Evolutionary conservation across 2,329 filamentous ascomycete species (phyloP), one percentile per base, ranked within the genome.

Genomic region (Didymella keratinophila): DNA sequence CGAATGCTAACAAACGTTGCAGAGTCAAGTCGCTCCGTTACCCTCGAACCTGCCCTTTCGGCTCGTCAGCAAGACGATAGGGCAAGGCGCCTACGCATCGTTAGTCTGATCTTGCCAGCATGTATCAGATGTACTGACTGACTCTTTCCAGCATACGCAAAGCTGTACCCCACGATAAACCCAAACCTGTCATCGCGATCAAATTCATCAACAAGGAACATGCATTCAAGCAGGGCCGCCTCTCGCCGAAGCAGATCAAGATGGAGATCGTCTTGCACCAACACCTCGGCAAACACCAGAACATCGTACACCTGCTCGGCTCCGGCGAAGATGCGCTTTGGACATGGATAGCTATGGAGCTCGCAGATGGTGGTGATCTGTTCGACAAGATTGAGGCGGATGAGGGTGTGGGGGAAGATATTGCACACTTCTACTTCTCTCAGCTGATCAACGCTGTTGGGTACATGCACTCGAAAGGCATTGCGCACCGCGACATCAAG

Each of bases 321-420:
- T 90, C 89, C 1, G 94, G 93, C 53, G 92, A 97, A 76, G 93
- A 99, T 74, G 72, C 83, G 0, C 80, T 89, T 18, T 99, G 95
- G 94, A 87, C 91, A 68, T 99, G 95, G 95, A 97, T 99, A 68
- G 94, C 93, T 37, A 97, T 99, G 93, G 95, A 99, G 78, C 89
- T 92, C 67, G 95, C 95, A 44, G 92, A 96, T 69, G 95, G 95
- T 41, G 95, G 95, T 11, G 95, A 99, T 75, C 83, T 99, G 8
- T 99, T 99, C 77, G 95, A 99, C 86, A 99, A 99, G 82, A 98
- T 99, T 69, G 96, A 99, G 79, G 93, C 95, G 18, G 95, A 99
- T 76, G 91, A 94, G 43, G 95, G 95, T 46, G 92, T 98, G n/a
- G 87, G 89, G 7, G 88, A 96, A 76, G 92, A 98, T 74, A 92